A percentile compares a stretch with the other conserved stretches of the same genome.
phyloP scores from a whole-genome alignment of 2,329 filamentous ascomycete species.

The Talaromyces islandicus region DNA sequence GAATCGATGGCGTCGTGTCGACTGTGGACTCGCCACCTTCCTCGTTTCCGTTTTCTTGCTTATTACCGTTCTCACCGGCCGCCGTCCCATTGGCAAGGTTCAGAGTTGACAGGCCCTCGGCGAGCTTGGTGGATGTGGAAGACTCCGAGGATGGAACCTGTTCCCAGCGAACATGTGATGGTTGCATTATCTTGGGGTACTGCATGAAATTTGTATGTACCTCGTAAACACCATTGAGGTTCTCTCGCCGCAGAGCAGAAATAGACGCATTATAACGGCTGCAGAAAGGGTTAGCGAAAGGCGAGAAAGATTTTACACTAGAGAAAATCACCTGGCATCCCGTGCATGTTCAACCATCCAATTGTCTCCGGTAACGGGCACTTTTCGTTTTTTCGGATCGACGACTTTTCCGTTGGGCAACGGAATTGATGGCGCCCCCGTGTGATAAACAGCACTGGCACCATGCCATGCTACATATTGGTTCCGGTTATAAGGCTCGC shows the following conservation, averaged over 20 bases:
- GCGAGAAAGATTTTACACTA: background rate
- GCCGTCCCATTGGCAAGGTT: conserved; percentile 27
- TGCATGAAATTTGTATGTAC: conserved; percentile 90
- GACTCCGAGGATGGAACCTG: conserved; percentile 50
- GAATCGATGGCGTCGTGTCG: conserved; percentile 31
- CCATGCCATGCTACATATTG: conserved; percentile 99
- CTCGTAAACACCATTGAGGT: conserved; percentile 76
- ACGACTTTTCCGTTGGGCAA: conserved; percentile 65
- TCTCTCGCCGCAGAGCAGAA: conserved; percentile 60
- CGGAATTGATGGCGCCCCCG: conserved; percentile 69
- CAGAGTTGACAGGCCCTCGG: conserved; percentile 28
- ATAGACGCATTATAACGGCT: conserved; percentile 82
- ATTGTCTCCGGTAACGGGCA: conserved; percentile 86
- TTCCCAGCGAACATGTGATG: conserved; percentile 79
- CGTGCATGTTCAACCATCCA: conserved; percentile 96
- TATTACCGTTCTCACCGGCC: conserved; percentile 13
- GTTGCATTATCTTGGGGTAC: conserved; percentile 81
- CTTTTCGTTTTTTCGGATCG: conserved; percentile 75
- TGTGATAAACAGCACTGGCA: conserved; percentile 92
- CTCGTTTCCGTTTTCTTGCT: background rate
- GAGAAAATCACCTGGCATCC: conserved; percentile 67
- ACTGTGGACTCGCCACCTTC: conserved; percentile 9
- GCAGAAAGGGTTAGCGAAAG: conserved; percentile 4
- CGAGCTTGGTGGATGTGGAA: conserved; percentile 21
- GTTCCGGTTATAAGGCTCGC: conserved; percentile 94